Conservation (phyloP, 192 early-diverging fungal species). For the Backusella liffmaniae region DNA sequence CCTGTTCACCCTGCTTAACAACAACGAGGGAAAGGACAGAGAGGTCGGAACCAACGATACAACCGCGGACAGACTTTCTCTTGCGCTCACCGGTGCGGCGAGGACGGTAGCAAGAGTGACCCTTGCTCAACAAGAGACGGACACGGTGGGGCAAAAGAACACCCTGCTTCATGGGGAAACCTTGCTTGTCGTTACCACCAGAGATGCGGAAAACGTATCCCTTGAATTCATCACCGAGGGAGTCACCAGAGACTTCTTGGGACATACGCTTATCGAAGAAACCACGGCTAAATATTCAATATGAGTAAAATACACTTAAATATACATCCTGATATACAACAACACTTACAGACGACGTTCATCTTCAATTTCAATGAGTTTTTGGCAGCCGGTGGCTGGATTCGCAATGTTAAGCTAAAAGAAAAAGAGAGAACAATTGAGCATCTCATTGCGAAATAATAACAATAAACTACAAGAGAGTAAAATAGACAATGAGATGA, state of each 20-base stretch:
- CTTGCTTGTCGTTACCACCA: slow-evolving; percentile 99
- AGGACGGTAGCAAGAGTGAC: slow-evolving; percentile 98
- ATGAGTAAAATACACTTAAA: neutral
- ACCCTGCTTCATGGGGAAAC: slow-evolving; percentile 99
- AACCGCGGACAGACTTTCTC: slow-evolving; percentile 99
- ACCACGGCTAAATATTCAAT: slow-evolving; percentile 62
- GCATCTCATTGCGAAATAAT: neutral
- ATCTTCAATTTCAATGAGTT: slow-evolving; percentile 96
- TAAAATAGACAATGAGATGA: slow-evolving; percentile 12
- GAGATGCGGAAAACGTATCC: slow-evolving; percentile 99
- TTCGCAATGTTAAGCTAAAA: slow-evolving; percentile 96
- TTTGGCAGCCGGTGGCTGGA: slow-evolving; percentile 97
- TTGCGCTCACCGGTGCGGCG: slow-evolving; percentile 98
- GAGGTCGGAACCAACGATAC: slow-evolving; percentile 95
- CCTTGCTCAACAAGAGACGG: slow-evolving; percentile 81
- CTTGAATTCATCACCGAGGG: slow-evolving; percentile 99
- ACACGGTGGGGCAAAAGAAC: slow-evolving; percentile 76
- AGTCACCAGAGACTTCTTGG: slow-evolving; percentile 92
- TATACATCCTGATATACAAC: neutral
- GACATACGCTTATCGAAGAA: slow-evolving; percentile 99
- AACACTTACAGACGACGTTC: slow-evolving; percentile 82
- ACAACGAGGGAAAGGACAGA: slow-evolving; percentile 92
- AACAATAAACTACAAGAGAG: slow-evolving; percentile 23
- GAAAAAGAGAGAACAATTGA: neutral
- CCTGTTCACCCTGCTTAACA: slow-evolving; percentile 96